Evolutionary conservation across 345 rosid species (phyloP).

Genomic region (Rhizophora mangle): DNA sequence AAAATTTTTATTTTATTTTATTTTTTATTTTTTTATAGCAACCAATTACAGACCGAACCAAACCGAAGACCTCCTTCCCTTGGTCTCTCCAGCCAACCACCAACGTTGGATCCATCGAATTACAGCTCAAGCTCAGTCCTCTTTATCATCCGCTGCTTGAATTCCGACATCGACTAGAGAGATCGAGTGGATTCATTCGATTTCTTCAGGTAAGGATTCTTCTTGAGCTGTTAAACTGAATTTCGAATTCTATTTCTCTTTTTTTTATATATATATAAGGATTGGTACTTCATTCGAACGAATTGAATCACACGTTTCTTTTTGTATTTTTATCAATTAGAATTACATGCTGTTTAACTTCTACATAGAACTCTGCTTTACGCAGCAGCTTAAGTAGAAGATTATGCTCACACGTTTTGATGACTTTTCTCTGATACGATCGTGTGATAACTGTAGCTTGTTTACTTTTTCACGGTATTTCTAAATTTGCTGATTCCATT

Average conservation of each 20-base stretch:
- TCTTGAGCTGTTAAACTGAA: background rate
- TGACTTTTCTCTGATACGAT: too few relatives aligned
- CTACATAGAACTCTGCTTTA: background rate
- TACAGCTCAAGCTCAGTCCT: background rate
- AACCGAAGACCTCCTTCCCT: too few relatives aligned
- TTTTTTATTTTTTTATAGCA: too few relatives aligned
- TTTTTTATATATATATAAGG: too few relatives aligned
- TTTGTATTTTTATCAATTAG: background rate
- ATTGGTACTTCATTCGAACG: too few relatives aligned
- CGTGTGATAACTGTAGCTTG: too few relatives aligned
- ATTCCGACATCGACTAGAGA: background rate
- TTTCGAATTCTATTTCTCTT: background rate
- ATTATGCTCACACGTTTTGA: too few relatives aligned
- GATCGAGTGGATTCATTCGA: background rate
- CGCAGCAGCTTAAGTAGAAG: too few relatives aligned
- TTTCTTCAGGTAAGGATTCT: constrained; percentile 3
- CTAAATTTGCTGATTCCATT: background rate
- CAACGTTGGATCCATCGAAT: background rate
- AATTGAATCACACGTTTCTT: too few relatives aligned
- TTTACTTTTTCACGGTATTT: too few relatives aligned
- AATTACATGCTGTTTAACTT: background rate
- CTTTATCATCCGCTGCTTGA: background rate
- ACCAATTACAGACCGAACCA: too few relatives aligned
- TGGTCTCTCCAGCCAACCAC: background rate
- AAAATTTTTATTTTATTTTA: too few relatives aligned